Percentiles rank a stretch among this genome's conserved stretches.
These are phyloP conservation scores for Cladorrhinum samala DNA, from an alignment of 495 filamentous ascomycete species.

Conservation along the genomic window DNA sequence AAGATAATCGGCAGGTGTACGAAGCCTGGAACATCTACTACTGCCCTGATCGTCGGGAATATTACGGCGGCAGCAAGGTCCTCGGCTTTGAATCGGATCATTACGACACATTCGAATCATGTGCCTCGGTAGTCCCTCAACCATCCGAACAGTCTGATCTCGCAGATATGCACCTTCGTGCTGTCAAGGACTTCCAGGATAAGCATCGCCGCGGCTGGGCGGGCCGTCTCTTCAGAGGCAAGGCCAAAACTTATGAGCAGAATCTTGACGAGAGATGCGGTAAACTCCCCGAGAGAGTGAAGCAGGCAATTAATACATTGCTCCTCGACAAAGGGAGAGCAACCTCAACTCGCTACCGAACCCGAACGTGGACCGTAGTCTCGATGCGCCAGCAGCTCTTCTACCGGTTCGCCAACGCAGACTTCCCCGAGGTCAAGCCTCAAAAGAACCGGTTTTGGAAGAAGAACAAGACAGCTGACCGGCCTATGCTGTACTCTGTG, in stretches of 20 bases:
- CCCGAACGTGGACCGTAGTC: constrained; percentile 22
- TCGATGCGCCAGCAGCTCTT: constrained; percentile 9
- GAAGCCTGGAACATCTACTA: constrained; percentile 13
- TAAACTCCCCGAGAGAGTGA: constrained; percentile 6
- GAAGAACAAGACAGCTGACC: constrained; percentile 6
- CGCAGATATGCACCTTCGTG: constrained; percentile 12
- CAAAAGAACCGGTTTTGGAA: constrained; percentile 22
- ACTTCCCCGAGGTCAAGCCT: constrained; percentile 13
- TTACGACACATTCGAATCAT: background rate
- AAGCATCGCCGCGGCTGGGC: constrained; percentile 17
- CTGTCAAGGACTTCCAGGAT: constrained; percentile 13
- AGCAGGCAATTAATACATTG: constrained; percentile 8
- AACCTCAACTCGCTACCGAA: constrained; percentile 16
- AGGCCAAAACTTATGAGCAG: constrained; percentile 22
- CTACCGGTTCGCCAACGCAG: constrained; percentile 13
- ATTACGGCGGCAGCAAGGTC: background rate
- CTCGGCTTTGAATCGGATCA: constrained; percentile 3
- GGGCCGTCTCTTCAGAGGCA: constrained; percentile 8
- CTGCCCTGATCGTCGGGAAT: constrained; percentile 1
- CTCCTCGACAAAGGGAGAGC: constrained; percentile 9
- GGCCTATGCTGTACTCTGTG: constrained; percentile 10
- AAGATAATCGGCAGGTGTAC: constrained; percentile 3
- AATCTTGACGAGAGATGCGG: constrained; percentile 19
- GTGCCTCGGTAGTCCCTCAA: background rate
- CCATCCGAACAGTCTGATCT: constrained; percentile 15